phyloP scores from a whole-genome alignment of 2,329 filamentous ascomycete species.

The Neofusicoccum parvum region DNA sequence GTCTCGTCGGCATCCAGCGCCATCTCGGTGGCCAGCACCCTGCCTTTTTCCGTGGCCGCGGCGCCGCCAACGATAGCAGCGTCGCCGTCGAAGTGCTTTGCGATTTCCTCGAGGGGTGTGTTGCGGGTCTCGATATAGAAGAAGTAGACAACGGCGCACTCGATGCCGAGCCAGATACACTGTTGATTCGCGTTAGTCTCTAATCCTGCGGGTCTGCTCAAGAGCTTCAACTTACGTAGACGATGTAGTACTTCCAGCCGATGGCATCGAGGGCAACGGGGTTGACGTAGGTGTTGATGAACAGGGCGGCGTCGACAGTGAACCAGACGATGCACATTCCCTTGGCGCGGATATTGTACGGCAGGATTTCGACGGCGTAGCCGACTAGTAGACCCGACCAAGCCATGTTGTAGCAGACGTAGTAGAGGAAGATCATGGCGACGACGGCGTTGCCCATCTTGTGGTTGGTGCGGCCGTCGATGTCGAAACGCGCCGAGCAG shows the following conservation, averaged over 20 bases:
- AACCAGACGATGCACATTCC: constrained; percentile 62
- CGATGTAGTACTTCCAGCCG: constrained; percentile 65
- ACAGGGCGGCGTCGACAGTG: constrained; percentile 62
- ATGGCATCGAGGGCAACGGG: constrained; percentile 64
- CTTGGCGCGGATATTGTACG: constrained; percentile 53
- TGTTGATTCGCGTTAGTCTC: constrained; percentile 22
- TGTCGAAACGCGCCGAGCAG: constrained; percentile 46
- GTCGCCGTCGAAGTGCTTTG: constrained; percentile 44
- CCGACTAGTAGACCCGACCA: constrained; percentile 61
- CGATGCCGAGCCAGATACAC: constrained; percentile 57
- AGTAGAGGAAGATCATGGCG: constrained; percentile 55
- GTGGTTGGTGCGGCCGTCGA: constrained; percentile 3
- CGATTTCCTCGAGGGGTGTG: constrained; percentile 50
- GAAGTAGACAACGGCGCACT: constrained; percentile 65
- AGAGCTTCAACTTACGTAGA: constrained; percentile 50
- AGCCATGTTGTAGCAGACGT: constrained; percentile 57
- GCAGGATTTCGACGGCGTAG: constrained; percentile 54
- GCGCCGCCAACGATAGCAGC: constrained; percentile 56
- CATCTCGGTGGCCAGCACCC: constrained; percentile 28
- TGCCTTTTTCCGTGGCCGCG: constrained; percentile 38
- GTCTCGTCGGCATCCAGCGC: not conserved
- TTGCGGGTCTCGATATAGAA: constrained; percentile 48
- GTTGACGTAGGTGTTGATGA: constrained; percentile 65
- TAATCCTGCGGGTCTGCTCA: not conserved
- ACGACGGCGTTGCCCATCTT: constrained; percentile 47